These are phyloP conservation scores for Acorus gramineus DNA, from an alignment of 106 monocot genomes.

Conservation along the genomic window DNA sequence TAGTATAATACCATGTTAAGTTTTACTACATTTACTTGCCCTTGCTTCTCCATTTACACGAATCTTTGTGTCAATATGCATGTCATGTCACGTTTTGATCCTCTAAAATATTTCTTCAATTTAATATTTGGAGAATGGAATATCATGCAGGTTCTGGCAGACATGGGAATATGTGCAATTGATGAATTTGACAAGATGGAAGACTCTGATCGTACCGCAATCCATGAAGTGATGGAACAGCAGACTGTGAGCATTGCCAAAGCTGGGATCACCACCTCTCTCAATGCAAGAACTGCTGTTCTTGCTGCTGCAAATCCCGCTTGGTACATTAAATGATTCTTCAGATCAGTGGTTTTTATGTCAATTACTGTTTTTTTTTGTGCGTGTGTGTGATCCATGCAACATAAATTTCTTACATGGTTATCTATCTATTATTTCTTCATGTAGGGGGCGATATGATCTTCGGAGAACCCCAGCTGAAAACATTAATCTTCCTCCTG, in stretches of 20 bases:
- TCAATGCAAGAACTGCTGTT: slow-evolving; percentile 95
- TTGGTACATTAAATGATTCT: slow-evolving; percentile 35
- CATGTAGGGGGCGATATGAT: slow-evolving; percentile 91
- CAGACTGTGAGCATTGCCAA: slow-evolving; percentile 99
- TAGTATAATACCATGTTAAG: too few relatives aligned
- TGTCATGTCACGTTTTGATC: too few relatives aligned
- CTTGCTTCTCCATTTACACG: too few relatives aligned
- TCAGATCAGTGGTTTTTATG: not conserved
- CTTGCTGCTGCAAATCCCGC: slow-evolving; percentile 99
- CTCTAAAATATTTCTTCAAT: too few relatives aligned
- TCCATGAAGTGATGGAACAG: slow-evolving; percentile 99
- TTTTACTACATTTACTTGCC: too few relatives aligned
- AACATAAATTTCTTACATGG: too few relatives aligned
- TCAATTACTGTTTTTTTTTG: not conserved
- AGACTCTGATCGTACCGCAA: slow-evolving; percentile 88
- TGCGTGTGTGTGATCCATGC: too few relatives aligned
- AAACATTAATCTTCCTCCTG: slow-evolving; percentile 97
- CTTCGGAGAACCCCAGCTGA: slow-evolving; percentile 90
- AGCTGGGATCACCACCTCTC: slow-evolving; percentile 93
- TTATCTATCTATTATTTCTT: slow-evolving; percentile 1
- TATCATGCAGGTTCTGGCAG: slow-evolving; percentile 64
- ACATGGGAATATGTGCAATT: slow-evolving; percentile 98
- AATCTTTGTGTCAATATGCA: too few relatives aligned
- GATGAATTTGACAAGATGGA: slow-evolving; percentile 99
- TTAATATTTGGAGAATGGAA: too few relatives aligned